Evolutionary conservation across 2,329 filamentous ascomycete species (phyloP), one percentile per base, ranked within the genome.

Genomic region (Penicillium sp.): DNA sequence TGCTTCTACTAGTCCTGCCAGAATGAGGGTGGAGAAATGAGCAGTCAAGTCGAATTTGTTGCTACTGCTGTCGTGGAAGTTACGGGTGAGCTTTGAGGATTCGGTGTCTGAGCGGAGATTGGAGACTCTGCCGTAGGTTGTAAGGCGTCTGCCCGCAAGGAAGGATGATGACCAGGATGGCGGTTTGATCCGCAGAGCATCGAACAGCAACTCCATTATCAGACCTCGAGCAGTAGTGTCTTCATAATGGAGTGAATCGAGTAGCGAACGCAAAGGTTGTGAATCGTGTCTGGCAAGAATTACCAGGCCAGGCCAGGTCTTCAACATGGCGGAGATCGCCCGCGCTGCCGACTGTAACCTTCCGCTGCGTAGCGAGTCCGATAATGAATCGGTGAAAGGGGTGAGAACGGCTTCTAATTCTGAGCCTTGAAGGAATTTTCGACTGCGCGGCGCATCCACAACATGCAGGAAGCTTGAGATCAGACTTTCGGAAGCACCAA

Each of bases 91-190:
- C 53, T 79, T 79, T 7, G 78, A 70, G 21, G 78, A 69, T 21
- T 82, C 77, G 42, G 79, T 73, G 27, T 86, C 80, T 1, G 86
- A 81, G 61, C 90, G 91, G 48, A 97, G 77, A 56, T 91, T 94
- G 7, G 91, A 87, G 36, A 97, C 92, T 64, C 95, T 84, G n/a
- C 92, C 93, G 71, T 99, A 99, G 0, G 94, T 99, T 0, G 95
- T 99, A 44, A 99, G 79, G 55, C 95, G 83, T 60, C 94, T 85
- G 7, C 94, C 95, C 34, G 95, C 94, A 44, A 99, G 82, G 70
- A 96, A 99, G 0, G 93, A 95, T 0, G 91, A 92, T 7, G 94
- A 95, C 94, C 94, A 99, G 8, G 92, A 87, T 41, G 94, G 86
- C 54, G 92, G 88, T 64, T 97, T 97, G 68, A 99, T 97, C 34